Evolutionary conservation across 2,329 filamentous ascomycete genomes (phyloP).

Genomic region (Aspergillus tamarii): DNA sequence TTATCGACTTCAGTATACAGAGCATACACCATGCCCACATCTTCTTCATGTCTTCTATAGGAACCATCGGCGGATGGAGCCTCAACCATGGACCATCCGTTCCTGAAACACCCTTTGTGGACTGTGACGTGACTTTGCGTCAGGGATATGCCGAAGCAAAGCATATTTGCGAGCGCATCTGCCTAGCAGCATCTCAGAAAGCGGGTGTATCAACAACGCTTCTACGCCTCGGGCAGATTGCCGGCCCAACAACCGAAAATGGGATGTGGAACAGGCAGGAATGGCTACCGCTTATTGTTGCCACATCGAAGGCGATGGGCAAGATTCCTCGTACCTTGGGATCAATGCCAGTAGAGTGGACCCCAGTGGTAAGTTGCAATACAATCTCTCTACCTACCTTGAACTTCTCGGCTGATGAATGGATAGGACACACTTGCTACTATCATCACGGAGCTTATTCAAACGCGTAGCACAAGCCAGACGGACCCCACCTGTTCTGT

Average conservation of each 20-base stretch:
- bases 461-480: slow-evolving; percentile 29
- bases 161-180: slow-evolving; percentile 47
- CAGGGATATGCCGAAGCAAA: slow-evolving; percentile 40
- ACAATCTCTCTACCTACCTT: neutral
- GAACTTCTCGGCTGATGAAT: neutral
- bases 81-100: slow-evolving; percentile 27
- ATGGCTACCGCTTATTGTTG: slow-evolving; percentile 55
- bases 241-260: slow-evolving; percentile 21
- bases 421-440: slow-evolving; percentile 42
- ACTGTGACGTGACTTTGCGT: slow-evolving; percentile 31
- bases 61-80: slow-evolving; percentile 24
- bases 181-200: slow-evolving; percentile 32
- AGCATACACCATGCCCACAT: slow-evolving; percentile 23
- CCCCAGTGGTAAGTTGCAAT: slow-evolving; percentile 46
- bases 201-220: slow-evolving; percentile 23
- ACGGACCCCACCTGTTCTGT: slow-evolving; percentile 11
- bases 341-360: slow-evolving; percentile 55
- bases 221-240: slow-evolving; percentile 38
- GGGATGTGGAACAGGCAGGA: slow-evolving; percentile 58
- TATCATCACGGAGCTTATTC: slow-evolving; percentile 51
- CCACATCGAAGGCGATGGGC: slow-evolving; percentile 54
- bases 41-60: slow-evolving; percentile 35
- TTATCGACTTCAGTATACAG: slow-evolving; percentile 28
- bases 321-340: slow-evolving; percentile 53
- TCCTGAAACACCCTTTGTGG: slow-evolving; percentile 24